phyloP scores from a whole-genome alignment of 108 stramenopile species.

The Skeletonema tropicum region DNA sequence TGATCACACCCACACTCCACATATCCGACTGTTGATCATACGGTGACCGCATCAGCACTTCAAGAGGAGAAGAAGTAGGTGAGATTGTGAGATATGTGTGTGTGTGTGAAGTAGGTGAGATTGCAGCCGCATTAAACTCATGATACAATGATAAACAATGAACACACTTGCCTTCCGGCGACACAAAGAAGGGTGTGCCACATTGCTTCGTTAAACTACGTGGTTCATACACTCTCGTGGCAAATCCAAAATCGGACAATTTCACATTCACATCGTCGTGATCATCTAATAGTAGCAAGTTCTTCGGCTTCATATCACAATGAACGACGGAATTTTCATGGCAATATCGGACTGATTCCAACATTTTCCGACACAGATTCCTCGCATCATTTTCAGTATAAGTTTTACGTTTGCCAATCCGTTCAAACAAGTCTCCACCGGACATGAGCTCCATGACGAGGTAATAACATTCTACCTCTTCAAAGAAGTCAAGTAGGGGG shows the following conservation, averaged over 20 bases:
- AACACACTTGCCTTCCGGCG: no score
- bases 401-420: slow-evolving; percentile 83
- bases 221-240: slow-evolving; percentile 75
- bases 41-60: slow-evolving; percentile 81
- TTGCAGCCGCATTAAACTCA: no score
- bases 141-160: no score
- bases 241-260: slow-evolving; percentile 93
- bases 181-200: slow-evolving; percentile 95
- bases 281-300: slow-evolving; percentile 74
- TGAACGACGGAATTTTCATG: slow-evolving; percentile 79
- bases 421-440: slow-evolving; percentile 93
- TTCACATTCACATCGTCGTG: slow-evolving; percentile 85
- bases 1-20: slow-evolving; percentile 96
- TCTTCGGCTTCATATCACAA: slow-evolving; percentile 93
- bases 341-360: slow-evolving; percentile 76
- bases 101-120: no score
- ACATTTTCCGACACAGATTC: slow-evolving; percentile 77
- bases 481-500: slow-evolving; percentile 93
- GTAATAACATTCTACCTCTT: slow-evolving; percentile 80
- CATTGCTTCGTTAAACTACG: slow-evolving; percentile 82
- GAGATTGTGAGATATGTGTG: no score
- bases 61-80: no score
- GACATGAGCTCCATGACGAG: slow-evolving; percentile 90
- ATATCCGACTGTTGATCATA: slow-evolving; percentile 92
- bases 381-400: slow-evolving; percentile 89